These are phyloP conservation scores for Sporisorium scitamineum DNA, from an alignment of 1,284 basidiomycete species.

Conservation along the genomic window DNA sequence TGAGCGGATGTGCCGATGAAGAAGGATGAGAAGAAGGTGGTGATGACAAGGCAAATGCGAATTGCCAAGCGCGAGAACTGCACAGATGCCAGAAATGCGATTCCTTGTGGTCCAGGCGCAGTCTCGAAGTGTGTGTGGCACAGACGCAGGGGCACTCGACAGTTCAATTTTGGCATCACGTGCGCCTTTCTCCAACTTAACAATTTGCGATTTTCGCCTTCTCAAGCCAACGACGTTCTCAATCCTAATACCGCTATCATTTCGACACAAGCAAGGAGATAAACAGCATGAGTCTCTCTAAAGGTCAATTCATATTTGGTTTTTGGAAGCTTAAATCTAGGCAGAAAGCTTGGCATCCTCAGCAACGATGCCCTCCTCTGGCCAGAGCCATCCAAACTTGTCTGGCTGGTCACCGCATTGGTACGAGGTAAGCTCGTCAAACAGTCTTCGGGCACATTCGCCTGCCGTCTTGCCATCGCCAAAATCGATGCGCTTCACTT, in stretches of 20 bases:
- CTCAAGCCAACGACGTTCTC: background rate
- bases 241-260: background rate
- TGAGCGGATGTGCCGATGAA: conserved; percentile 1
- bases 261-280: background rate
- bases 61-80: background rate
- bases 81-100: background rate
- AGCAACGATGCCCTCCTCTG: conserved; percentile 64
- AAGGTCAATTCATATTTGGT: background rate
- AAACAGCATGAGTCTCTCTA: background rate
- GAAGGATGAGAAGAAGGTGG: conserved; percentile 1
- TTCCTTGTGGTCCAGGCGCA: conserved; percentile 19
- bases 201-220: background rate
- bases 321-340: background rate
- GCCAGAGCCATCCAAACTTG: conserved; percentile 67
- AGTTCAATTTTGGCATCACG: background rate
- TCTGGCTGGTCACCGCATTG: conserved; percentile 62
- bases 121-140: background rate
- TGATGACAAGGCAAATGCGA: background rate
- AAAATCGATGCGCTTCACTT: conserved; percentile 63
- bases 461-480: conserved; percentile 69
- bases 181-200: background rate
- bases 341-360: conserved; percentile 45
- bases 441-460: conserved; percentile 42
- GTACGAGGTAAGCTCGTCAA: conserved; percentile 54
- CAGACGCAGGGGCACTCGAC: conserved; percentile 8